A percentile compares a stretch with the other conserved stretches of the same genome.
Conservation (phyloP, 2,329 filamentous ascomycete genomes). For the Penicillium concentricum region DNA sequence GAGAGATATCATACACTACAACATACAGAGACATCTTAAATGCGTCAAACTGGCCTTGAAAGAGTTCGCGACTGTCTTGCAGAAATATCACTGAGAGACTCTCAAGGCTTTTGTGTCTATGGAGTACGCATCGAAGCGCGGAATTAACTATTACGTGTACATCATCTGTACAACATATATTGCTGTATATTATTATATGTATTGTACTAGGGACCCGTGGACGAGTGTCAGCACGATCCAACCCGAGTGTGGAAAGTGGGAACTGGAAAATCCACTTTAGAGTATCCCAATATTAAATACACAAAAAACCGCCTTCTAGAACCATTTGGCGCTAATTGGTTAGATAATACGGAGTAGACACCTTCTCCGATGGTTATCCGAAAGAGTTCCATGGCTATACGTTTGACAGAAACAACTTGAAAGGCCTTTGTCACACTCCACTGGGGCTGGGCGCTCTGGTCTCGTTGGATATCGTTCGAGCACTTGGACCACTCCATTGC, state of each 20-base stretch:
- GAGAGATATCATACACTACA: too few species aligned
- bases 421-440: slow-evolving; percentile 1
- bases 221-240: slow-evolving; percentile 14
- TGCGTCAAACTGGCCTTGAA: too few species aligned
- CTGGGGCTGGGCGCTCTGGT: slow-evolving; percentile 3
- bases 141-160: background rate
- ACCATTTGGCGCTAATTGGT: slow-evolving; percentile 14
- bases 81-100: background rate
- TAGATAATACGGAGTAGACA: background rate
- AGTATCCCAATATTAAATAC: slow-evolving; percentile 1
- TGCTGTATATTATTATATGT: background rate
- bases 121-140: background rate
- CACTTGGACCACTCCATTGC: background rate
- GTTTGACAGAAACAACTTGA: background rate
- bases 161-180: background rate
- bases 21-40: background rate
- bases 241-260: slow-evolving; percentile 9
- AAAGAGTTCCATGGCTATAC: background rate
- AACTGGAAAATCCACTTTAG: slow-evolving; percentile 4
- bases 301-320: slow-evolving; percentile 24
- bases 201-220: background rate
- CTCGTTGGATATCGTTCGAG: slow-evolving; percentile 18
- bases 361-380: background rate
- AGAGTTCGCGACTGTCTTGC: background rate
- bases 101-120: background rate